phyloP scores from a whole-genome alignment of 2,329 filamentous ascomycete genomes.

The Grosmannia huntii region DNA sequence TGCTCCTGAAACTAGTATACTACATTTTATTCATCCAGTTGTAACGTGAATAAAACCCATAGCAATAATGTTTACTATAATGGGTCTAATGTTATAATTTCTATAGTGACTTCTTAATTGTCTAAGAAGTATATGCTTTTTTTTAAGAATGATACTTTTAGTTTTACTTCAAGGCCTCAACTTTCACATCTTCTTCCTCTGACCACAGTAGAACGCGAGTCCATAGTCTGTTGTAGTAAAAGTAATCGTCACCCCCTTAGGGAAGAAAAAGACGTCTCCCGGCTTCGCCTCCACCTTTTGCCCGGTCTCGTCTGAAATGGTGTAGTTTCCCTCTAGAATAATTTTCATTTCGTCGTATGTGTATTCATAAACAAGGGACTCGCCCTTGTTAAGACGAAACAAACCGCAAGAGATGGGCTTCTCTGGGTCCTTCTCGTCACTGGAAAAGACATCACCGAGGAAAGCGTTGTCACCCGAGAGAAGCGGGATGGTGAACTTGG shows the following conservation, averaged over 20 bases:
- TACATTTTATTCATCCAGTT: background rate
- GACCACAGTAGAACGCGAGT: slow-evolving; percentile 6
- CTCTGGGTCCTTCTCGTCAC: background rate
- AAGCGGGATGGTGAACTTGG: slow-evolving; percentile 4
- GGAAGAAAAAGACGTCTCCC: slow-evolving; percentile 6
- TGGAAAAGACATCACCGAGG: slow-evolving; percentile 6
- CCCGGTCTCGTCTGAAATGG: slow-evolving; percentile 2
- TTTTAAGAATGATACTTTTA: no score
- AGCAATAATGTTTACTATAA: background rate
- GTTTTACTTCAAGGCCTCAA: background rate
- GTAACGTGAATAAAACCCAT: background rate
- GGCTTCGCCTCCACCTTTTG: slow-evolving; percentile 3
- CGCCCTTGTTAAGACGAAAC: slow-evolving; percentile 5
- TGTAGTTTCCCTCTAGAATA: slow-evolving; percentile 5
- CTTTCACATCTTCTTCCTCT: slow-evolving; percentile 5
- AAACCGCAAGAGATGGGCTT: slow-evolving; percentile 5
- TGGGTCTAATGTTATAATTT: background rate
- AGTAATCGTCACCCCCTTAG: slow-evolving; percentile 3
- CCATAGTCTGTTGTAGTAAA: slow-evolving; percentile 7
- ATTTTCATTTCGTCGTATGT: slow-evolving; percentile 8
- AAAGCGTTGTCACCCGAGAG: slow-evolving; percentile 4
- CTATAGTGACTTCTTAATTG: background rate
- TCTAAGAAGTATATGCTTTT: background rate
- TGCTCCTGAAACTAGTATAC: background rate
- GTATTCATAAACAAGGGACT: slow-evolving; percentile 3